Conservation (phyloP, 331 rosid species). For the Malus hybrid region DNA sequence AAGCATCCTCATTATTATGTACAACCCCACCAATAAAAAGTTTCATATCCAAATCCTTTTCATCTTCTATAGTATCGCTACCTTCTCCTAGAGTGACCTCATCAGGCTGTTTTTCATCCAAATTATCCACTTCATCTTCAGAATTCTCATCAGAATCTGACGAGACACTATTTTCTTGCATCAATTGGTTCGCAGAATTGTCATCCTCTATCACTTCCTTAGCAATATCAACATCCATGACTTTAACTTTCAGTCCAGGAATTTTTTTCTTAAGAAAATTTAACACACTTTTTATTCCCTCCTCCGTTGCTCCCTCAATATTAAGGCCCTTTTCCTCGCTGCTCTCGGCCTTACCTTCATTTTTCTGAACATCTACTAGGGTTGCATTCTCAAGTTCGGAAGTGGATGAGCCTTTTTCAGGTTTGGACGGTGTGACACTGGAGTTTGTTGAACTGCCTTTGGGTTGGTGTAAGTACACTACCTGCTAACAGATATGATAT, state of each 20-base stretch:
- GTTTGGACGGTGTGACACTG: slow-evolving; percentile 33
- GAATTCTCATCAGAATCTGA: slow-evolving; percentile 47
- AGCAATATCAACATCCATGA: slow-evolving; percentile 60
- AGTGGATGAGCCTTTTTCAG: slow-evolving; percentile 26
- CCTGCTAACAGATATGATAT: slow-evolving; percentile 44
- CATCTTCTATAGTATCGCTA: slow-evolving; percentile 48
- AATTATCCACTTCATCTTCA: slow-evolving; percentile 50
- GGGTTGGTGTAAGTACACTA: slow-evolving; percentile 69
- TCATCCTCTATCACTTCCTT: slow-evolving; percentile 57
- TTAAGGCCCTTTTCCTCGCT: slow-evolving; percentile 56
- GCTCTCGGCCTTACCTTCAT: slow-evolving; percentile 53
- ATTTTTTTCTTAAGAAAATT: slow-evolving; percentile 92
- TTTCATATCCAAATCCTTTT: slow-evolving; percentile 79
- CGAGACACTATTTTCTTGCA: slow-evolving; percentile 58
- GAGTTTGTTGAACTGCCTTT: slow-evolving; percentile 52
- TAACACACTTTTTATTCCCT: slow-evolving; percentile 90
- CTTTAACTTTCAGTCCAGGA: slow-evolving; percentile 90
- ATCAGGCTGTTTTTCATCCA: slow-evolving; percentile 66
- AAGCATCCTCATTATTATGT: slow-evolving; percentile 68
- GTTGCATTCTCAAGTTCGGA: slow-evolving; percentile 55
- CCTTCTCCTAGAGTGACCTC: slow-evolving; percentile 56
- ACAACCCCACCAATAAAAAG: slow-evolving; percentile 86
- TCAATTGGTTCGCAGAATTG: slow-evolving; percentile 61
- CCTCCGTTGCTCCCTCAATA: slow-evolving; percentile 83
- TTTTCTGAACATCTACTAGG: slow-evolving; percentile 47